phyloP scores from a whole-genome alignment of 2,329 filamentous ascomycete species.

The Diaporthe vexans region DNA sequence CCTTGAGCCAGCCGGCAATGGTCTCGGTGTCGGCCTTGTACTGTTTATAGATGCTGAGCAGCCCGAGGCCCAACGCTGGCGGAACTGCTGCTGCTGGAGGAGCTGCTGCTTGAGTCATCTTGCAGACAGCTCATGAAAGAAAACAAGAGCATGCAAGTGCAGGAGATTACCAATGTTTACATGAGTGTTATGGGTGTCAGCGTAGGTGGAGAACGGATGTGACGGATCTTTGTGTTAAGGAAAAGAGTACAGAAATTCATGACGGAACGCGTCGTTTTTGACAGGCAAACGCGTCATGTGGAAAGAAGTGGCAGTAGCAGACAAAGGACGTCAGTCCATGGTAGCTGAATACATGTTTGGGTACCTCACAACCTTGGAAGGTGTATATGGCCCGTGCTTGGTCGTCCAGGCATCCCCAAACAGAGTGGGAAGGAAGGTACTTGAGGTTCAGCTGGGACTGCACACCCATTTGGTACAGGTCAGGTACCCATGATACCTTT shows the following conservation, averaged over 20 bases:
- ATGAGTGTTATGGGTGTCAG: neutral
- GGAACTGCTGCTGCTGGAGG: neutral
- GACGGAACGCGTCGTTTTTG: neutral
- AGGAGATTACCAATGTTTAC: neutral
- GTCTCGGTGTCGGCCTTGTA: conserved; percentile 32
- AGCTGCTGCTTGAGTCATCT: neutral
- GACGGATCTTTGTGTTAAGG: neutral
- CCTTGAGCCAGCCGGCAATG: conserved; percentile 22
- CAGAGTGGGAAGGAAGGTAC: neutral
- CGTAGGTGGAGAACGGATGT: neutral
- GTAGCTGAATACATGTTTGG: neutral
- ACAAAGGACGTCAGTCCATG: neutral
- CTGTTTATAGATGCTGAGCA: conserved; percentile 22
- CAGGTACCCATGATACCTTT: neutral
- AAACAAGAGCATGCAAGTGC: no score
- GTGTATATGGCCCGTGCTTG: neutral
- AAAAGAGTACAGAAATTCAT: neutral
- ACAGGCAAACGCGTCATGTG: conserved; percentile 1
- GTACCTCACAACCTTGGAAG: neutral
- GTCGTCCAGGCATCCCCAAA: neutral
- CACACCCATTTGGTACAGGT: neutral
- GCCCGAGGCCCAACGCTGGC: neutral
- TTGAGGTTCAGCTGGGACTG: neutral
- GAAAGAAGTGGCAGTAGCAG: neutral
- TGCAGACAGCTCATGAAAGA: conserved; percentile 3